A percentile compares a stretch with the other conserved stretches of the same genome.
Conservation (phyloP, 345 rosid genomes). For the Salix exigua region DNA sequence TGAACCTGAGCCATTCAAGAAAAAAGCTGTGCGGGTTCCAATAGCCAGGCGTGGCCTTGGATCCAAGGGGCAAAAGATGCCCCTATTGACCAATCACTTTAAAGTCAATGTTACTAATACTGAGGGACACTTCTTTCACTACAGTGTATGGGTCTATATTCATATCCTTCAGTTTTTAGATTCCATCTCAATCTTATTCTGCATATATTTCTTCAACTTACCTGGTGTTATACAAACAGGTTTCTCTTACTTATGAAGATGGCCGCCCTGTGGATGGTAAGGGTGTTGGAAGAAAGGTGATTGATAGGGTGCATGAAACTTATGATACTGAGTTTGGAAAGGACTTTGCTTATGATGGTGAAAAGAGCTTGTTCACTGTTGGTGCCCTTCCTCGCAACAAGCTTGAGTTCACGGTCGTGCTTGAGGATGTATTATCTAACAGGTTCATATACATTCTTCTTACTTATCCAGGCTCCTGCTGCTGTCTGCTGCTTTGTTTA, state of each 20-base stretch:
- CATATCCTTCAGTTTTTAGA: not conserved
- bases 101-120: constrained; percentile 52
- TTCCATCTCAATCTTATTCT: not conserved
- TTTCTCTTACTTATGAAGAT: constrained; percentile 67
- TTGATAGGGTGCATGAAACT: constrained; percentile 68
- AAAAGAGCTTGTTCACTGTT: constrained; percentile 68
- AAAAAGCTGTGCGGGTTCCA: constrained; percentile 47
- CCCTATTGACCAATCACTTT: constrained; percentile 69
- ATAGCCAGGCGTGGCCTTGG: constrained; percentile 64
- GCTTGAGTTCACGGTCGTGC: constrained; percentile 68
- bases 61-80: constrained; percentile 53
- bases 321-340: constrained; percentile 54
- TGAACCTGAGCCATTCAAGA: constrained; percentile 40
- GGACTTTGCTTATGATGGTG: constrained; percentile 90
- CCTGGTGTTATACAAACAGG: constrained; percentile 34
- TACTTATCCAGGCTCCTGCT: not conserved
- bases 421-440: constrained; percentile 58
- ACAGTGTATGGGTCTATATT: constrained; percentile 46
- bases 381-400: constrained; percentile 80
- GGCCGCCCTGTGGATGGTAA: constrained; percentile 74
- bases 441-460: constrained; percentile 31
- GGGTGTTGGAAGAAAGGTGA: constrained; percentile 65
- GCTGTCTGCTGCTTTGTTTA: not conserved
- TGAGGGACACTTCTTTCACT: constrained; percentile 62
- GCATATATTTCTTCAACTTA: not conserved